Percentiles rank a stretch among this genome's conserved stretches.
phyloP scores from a whole-genome alignment of 2,329 filamentous ascomycete genomes.

The Knufia petricola region DNA sequence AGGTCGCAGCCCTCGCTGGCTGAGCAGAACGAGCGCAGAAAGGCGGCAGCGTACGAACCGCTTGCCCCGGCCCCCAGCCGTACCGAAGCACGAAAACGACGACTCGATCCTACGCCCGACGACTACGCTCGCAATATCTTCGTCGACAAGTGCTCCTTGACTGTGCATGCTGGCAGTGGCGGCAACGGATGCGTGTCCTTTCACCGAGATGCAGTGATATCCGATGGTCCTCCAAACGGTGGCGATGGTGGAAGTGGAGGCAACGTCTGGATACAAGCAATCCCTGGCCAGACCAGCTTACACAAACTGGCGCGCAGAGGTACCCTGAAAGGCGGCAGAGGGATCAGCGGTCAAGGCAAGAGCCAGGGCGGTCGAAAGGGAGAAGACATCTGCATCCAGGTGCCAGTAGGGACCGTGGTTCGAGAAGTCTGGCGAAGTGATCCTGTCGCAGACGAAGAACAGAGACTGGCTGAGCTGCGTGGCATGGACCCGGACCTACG shows the following conservation, averaged over 20 bases:
- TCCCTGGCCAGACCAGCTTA: slow-evolving; percentile 80
- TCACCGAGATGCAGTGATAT: slow-evolving; percentile 78
- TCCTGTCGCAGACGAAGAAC: slow-evolving; percentile 60
- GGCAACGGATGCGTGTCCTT: slow-evolving; percentile 94
- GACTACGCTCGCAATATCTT: slow-evolving; percentile 79
- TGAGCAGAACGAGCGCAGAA: slow-evolving; percentile 18
- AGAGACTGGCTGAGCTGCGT: slow-evolving; percentile 24
- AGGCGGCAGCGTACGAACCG: slow-evolving; percentile 12
- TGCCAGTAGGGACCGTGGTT: slow-evolving; percentile 86
- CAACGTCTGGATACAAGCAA: slow-evolving; percentile 87
- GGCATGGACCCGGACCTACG: slow-evolving; percentile 32
- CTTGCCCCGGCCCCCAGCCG: slow-evolving; percentile 15
- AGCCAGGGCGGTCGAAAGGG: slow-evolving; percentile 60
- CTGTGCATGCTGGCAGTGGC: slow-evolving; percentile 66
- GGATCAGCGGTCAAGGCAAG: slow-evolving; percentile 40
- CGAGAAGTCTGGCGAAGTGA: slow-evolving; percentile 72
- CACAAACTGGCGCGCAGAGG: slow-evolving; percentile 79
- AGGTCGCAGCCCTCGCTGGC: slow-evolving; percentile 4
- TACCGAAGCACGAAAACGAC: slow-evolving; percentile 26
- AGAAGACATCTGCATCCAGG: slow-evolving; percentile 76
- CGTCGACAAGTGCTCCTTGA: slow-evolving; percentile 72
- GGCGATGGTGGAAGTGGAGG: slow-evolving; percentile 89
- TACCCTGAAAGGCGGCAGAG: slow-evolving; percentile 42
- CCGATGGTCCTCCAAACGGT: slow-evolving; percentile 84
- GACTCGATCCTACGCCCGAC: slow-evolving; percentile 70